Percentiles rank a stretch among this genome's conserved stretches.
Conservation (phyloP, 202 grass and related monocot species). For the Musa balbisiana region DNA sequence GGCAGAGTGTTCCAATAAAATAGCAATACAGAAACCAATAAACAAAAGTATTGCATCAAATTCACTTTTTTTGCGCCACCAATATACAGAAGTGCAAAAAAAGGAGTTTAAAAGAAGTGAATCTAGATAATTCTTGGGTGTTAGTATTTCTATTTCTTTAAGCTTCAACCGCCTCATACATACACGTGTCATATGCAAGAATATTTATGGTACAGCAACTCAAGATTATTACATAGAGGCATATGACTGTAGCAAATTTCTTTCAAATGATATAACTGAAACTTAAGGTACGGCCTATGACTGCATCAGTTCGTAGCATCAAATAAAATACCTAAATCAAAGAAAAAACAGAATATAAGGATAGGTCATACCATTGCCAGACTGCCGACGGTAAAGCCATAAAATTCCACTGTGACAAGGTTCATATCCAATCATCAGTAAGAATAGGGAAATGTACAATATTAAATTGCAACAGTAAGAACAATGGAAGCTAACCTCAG, state of each 20-base stretch:
- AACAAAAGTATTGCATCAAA: not conserved
- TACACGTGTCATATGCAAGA: not conserved
- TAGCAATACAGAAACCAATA: not conserved
- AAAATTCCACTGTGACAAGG: not conserved
- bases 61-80: not conserved
- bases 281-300: not conserved
- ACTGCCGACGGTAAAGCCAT: not conserved
- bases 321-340: not conserved
- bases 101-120: no score
- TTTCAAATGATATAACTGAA: no score
- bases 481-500: not conserved
- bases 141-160: not conserved
- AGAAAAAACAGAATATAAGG: not conserved
- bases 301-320: not conserved
- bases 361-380: slow-evolving; percentile 4
- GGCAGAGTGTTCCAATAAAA: not conserved
- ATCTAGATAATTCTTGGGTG: not conserved
- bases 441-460: not conserved
- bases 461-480: not conserved
- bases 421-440: not conserved
- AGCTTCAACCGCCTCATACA: no score
- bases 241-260: no score
- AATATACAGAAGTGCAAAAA: not conserved
- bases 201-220: not conserved
- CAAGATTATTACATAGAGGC: not conserved